These are phyloP conservation scores for Tricharina praecox DNA, from an alignment of 495 filamentous ascomycete species.

Conservation along the genomic window DNA sequence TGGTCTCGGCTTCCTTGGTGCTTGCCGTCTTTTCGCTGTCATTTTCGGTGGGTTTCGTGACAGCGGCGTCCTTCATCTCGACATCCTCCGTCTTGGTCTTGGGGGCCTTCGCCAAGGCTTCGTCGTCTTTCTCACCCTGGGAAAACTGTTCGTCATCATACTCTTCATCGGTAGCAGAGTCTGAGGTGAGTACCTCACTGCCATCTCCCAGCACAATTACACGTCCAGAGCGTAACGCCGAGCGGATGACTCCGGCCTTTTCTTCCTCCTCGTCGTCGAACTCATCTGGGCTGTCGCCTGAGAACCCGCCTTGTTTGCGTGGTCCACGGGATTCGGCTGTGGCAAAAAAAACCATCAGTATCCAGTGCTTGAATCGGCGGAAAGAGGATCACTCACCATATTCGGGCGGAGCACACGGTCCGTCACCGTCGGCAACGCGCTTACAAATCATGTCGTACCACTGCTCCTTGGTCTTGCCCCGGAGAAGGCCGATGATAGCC, in stretches of 20 bases:
- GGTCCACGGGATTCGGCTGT: conserved; percentile 93
- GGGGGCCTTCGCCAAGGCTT: conserved; percentile 12
- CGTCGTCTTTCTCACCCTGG: conserved; percentile 38
- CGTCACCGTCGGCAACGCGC: conserved; percentile 89
- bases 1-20: not conserved
- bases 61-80: not conserved
- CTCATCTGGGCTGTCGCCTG: conserved; percentile 82
- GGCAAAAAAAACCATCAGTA: conserved; percentile 35
- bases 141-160: conserved; percentile 79
- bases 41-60: not conserved
- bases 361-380: conserved; percentile 31
- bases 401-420: conserved; percentile 96
- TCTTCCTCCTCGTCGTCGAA: conserved; percentile 71
- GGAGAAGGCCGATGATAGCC: conserved; percentile 72
- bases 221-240: conserved; percentile 44
- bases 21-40: not conserved
- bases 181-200: conserved; percentile 67
- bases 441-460: conserved; percentile 94
- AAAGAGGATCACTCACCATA: conserved; percentile 64
- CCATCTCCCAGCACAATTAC: conserved; percentile 93
- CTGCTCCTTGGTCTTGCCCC: conserved; percentile 82
- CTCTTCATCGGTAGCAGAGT: conserved; percentile 71
- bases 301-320: conserved; percentile 61
- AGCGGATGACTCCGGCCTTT: conserved; percentile 21
- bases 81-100: not conserved